Base-by-base conservation (phyloP, 2,329 filamentous ascomycete genomes). In the Ustulina deusta region DNA sequence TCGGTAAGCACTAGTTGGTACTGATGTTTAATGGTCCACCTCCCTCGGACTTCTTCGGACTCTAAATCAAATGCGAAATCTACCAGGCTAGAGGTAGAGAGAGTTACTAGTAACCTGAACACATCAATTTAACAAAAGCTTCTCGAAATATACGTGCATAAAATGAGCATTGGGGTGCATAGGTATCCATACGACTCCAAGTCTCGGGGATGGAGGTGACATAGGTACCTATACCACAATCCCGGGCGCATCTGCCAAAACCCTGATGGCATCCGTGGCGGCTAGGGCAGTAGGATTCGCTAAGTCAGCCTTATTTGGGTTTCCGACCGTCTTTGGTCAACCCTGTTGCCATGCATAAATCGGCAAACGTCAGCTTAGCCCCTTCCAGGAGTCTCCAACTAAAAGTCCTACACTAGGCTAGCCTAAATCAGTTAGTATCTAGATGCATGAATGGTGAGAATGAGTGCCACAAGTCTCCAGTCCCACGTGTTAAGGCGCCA, bases 321-420 rank as follows among this genome's bases (percentile, higher is more conserved):
- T 69, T 68, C 61, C 57, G 54, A n/a, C 17, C 51, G 57, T 42
- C 58, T 55, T 55, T 40, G 57, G 40, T 36, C 42, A 63, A 68
- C 68, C 68, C 64, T 66, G 66, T 38, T 44, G 15, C 40, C 40
- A 66, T 69, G 66, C 63, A 69, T 42, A 22, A 61, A 56, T 61
- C 64, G 60, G 61, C 58, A 67, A 57, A 62, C 51, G 55, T 61
- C 57, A 65, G 36, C 36, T 51, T 52, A 49, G 17, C 38, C 61
- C 68, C 61, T 46, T 49, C 49, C 15, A 25, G 20, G 42, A 56
- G 54, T 56, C 54, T 40, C 54, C 54, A 64, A 49, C 38, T 15
- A 51, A 55, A 62, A 69, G 69, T 69, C 69, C 69, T 69, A 68
- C 34, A 20, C 64, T 61, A 69, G 66, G 54, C 55, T 57, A 54